Percentiles rank a stretch among this genome's conserved stretches.
Conservation (phyloP, 208 protist genomes). For the Trichomonas gallinae region DNA sequence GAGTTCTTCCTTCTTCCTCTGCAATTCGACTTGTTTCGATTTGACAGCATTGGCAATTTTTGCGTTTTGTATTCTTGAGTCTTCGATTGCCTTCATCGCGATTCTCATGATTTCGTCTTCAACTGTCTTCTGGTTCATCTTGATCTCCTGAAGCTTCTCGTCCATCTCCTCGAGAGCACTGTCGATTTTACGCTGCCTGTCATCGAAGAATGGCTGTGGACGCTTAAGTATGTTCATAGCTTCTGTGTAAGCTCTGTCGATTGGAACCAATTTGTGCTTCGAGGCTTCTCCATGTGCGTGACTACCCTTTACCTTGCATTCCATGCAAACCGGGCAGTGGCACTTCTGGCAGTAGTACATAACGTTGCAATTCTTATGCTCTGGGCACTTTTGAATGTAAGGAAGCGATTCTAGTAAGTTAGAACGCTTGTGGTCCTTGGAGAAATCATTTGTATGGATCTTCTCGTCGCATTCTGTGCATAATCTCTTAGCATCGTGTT, state of each 20-base stretch:
- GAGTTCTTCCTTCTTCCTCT: neutral
- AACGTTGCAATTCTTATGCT: neutral
- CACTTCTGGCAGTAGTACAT: neutral
- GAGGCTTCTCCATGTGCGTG: neutral
- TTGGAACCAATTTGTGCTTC: neutral
- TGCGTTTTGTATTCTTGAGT: neutral
- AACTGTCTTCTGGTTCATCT: neutral
- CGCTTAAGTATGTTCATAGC: neutral
- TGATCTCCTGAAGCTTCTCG: neutral
- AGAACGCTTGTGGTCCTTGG: neutral
- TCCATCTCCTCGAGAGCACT: neutral
- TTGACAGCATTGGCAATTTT: neutral
- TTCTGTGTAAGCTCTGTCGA: neutral
- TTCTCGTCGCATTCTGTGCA: neutral
- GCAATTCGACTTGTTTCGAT: neutral
- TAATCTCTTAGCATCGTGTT: neutral
- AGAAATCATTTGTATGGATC: neutral
- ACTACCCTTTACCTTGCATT: neutral
- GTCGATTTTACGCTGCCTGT: neutral
- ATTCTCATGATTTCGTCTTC: conserved; percentile 4
- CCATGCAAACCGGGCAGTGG: neutral
- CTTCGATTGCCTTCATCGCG: neutral
- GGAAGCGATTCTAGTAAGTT: neutral
- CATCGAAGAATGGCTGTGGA: neutral
- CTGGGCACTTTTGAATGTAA: neutral